phyloP scores from a whole-genome alignment of 257 asterid species.

The Solanum paucissectum region DNA sequence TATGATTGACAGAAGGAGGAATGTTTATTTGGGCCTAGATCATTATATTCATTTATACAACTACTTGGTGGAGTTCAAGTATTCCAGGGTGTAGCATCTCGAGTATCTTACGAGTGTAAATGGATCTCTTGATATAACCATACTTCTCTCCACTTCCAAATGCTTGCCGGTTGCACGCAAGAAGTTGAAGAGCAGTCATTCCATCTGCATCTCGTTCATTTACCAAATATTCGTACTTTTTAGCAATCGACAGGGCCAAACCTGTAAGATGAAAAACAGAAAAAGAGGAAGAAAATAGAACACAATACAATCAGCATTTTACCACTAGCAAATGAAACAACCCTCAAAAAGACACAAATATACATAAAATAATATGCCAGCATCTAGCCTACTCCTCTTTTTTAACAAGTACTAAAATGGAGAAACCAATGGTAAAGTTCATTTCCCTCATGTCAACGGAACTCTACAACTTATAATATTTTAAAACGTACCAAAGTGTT shows the following conservation, averaged over 20 bases:
- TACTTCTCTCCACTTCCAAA: not conserved
- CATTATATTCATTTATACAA: not conserved
- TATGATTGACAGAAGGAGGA: not conserved
- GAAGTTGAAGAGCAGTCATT: conserved; percentile 13
- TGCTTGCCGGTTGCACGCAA: conserved; percentile 6
- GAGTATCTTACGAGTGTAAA: conserved; percentile 11
- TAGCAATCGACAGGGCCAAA: conserved; percentile 1
- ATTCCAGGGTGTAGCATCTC: not conserved
- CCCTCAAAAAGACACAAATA: not conserved
- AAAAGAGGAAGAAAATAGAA: not conserved
- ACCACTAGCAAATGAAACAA: not conserved
- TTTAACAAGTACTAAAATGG: no score
- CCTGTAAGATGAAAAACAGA: not conserved
- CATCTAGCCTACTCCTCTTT: no score
- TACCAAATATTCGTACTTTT: not conserved
- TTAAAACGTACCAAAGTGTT: conserved; percentile 6
- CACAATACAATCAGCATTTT: not conserved
- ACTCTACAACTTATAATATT: not conserved
- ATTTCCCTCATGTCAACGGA: no score
- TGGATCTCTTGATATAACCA: not conserved
- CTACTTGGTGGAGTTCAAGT: not conserved
- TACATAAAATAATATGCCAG: no score
- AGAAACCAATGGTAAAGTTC: no score
- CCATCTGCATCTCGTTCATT: conserved; percentile 5
- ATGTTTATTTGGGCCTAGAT: not conserved